Conservation (phyloP, 1,284 basidiomycete species). For the Sanghuangporus sanghuang region DNA sequence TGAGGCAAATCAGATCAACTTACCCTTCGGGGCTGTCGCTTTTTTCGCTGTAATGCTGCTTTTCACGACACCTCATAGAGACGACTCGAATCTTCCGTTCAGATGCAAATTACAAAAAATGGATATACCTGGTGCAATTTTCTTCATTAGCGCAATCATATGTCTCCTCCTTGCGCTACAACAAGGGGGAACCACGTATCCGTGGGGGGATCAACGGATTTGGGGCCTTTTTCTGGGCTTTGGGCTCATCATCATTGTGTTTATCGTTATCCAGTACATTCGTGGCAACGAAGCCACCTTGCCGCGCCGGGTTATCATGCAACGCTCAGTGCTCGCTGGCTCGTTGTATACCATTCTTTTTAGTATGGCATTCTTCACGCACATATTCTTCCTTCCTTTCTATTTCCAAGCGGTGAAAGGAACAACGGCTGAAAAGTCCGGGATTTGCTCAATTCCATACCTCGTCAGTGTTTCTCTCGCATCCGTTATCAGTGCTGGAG, state of each 20-base stretch:
- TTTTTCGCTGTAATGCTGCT: conserved; percentile 33
- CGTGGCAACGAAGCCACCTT: conserved; percentile 28
- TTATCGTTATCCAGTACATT: conserved; percentile 32
- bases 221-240: conserved; percentile 32
- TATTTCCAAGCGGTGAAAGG: conserved; percentile 38
- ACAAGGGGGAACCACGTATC: conserved; percentile 35
- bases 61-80: conserved; percentile 23
- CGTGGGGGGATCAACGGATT: conserved; percentile 28
- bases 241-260: conserved; percentile 29
- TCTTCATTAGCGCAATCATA: conserved; percentile 33
- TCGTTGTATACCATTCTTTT: conserved; percentile 32
- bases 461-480: conserved; percentile 47
- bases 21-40: conserved; percentile 33
- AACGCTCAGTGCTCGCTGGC: conserved; percentile 29
- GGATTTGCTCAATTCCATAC: conserved; percentile 59
- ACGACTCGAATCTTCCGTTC: conserved; percentile 17
- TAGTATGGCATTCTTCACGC: conserved; percentile 34
- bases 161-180: conserved; percentile 37
- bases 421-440: conserved; percentile 45
- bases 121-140: conserved; percentile 34
- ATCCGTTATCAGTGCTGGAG: conserved; percentile 33
- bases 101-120: conserved; percentile 27
- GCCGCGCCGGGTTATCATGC: conserved; percentile 21
- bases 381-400: conserved; percentile 31
- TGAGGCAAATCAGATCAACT: conserved; percentile 31